A percentile compares a stretch with the other conserved stretches of the same genome.
phyloP scores from a whole-genome alignment of 73 alveolate species.

The Stentor roeselii region DNA sequence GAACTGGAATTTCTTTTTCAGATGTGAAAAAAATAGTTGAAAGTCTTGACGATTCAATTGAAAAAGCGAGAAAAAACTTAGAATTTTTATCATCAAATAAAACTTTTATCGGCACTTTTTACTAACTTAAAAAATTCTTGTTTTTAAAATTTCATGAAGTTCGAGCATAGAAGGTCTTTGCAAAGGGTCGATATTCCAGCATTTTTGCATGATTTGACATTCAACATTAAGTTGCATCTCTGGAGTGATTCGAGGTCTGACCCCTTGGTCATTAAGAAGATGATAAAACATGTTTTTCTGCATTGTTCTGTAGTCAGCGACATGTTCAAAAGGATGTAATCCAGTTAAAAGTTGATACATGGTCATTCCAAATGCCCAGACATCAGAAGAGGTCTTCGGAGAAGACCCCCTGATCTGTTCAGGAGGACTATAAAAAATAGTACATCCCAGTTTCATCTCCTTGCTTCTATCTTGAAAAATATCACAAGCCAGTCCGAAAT shows the following conservation, averaged over 20 bases:
- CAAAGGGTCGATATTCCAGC: background rate
- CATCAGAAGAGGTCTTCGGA: conserved; percentile 1
- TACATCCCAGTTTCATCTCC: background rate
- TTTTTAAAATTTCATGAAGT: too few relatives aligned
- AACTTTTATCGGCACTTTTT: background rate
- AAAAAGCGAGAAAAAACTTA: background rate
- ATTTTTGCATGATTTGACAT: background rate
- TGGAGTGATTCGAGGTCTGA: background rate
- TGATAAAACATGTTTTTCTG: background rate
- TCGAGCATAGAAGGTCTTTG: conserved; percentile 3
- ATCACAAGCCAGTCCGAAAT: background rate
- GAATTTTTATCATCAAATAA: background rate
- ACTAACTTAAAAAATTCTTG: too few relatives aligned
- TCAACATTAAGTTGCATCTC: background rate
- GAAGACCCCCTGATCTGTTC: conserved; percentile 10
- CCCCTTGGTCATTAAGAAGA: background rate
- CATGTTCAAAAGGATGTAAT: background rate
- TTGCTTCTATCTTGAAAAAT: background rate
- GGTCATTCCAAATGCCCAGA: conserved; percentile 24
- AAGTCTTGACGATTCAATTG: background rate
- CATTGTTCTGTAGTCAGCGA: background rate
- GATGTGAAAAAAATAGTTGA: background rate
- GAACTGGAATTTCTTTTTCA: background rate
- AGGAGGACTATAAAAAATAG: background rate
- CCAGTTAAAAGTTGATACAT: background rate